Evolutionary conservation across 306 rosid species (phyloP), one percentile per base, ranked within the genome.

Genomic region (Glycyrrhiza uralensis): DNA sequence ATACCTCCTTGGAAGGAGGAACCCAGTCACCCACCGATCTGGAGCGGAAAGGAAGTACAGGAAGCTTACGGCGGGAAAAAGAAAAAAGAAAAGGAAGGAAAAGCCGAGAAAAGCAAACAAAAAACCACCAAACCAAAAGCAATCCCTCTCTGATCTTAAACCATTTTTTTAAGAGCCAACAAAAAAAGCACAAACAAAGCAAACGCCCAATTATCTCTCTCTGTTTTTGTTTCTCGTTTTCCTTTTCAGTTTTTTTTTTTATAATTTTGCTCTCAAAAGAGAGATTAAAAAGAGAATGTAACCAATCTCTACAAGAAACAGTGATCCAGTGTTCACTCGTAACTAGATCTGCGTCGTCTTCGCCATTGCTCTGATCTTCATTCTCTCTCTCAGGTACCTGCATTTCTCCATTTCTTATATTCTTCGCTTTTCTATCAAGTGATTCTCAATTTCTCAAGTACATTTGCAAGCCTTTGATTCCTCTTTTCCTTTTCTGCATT

Each of bases 51-150:
- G n/a, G n/a, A n/a, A n/a, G n/a, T n/a, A 32, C 36, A 1, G 36
- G 7, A 32, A 32, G 36, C 7, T 32, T 32, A 7, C 36, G 36
- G 36, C 36, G 36, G 36, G 36, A 32, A 32, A 32, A n/a, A 32
- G 4, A 32, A 32, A 32, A 32, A 32, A 7, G 36, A 4, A 49
- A 38, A 41, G 57, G 6, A 51, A 55, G 52, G 6, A 46, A 75
- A 71, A 74, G 59, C 39, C 5, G 22, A 45, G 72, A 52, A 80
- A 38, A 79, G 72, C 59, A 52, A 52, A 51, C 2, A 0, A 80
- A 76, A n/a, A 85, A 69, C 45, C 6, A 38, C 77, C 44, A 38
- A 71, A 35, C 82, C 59, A 63, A 63, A 82, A 66, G 85, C 74
- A 32, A 38, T 8, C 79, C 49, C 81, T 39, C 59, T 33, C 74